Evolutionary conservation across 495 filamentous ascomycete species (phyloP).

Genomic region (Apodospora peruviana): DNA sequence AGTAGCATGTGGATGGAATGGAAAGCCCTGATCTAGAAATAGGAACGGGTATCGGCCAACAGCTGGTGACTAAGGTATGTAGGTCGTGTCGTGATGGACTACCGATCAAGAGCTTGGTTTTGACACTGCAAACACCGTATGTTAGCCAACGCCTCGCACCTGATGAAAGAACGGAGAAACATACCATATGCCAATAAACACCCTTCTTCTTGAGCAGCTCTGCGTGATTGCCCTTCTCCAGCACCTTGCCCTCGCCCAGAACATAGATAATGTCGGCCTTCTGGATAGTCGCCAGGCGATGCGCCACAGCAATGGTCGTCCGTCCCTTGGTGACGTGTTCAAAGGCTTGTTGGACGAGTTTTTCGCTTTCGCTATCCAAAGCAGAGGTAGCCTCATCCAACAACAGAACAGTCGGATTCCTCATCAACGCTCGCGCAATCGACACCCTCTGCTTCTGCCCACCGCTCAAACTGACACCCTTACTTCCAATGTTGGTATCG

Average conservation of each 20-base stretch:
- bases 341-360: constrained; percentile 63
- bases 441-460: constrained; percentile 74
- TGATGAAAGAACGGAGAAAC: constrained; percentile 4
- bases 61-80: no score
- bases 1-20: no score
- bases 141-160: not conserved
- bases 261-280: constrained; percentile 52
- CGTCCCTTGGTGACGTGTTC: constrained; percentile 53
- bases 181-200: constrained; percentile 42
- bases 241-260: constrained; percentile 43
- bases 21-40: no score
- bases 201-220: constrained; percentile 42
- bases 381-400: constrained; percentile 76
- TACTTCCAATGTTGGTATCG: constrained; percentile 54
- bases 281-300: constrained; percentile 49
- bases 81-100: not conserved
- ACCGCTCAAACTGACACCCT: constrained; percentile 61
- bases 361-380: constrained; percentile 66
- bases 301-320: constrained; percentile 70
- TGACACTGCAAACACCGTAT: constrained; percentile 26
- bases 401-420: constrained; percentile 63
- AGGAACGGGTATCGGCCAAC: no score
- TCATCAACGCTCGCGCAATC: constrained; percentile 70
- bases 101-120: constrained; percentile 36
- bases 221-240: constrained; percentile 48